Conservation (phyloP, 2,329 filamentous ascomycete genomes). For the Neophaeococcomyces aloes region DNA sequence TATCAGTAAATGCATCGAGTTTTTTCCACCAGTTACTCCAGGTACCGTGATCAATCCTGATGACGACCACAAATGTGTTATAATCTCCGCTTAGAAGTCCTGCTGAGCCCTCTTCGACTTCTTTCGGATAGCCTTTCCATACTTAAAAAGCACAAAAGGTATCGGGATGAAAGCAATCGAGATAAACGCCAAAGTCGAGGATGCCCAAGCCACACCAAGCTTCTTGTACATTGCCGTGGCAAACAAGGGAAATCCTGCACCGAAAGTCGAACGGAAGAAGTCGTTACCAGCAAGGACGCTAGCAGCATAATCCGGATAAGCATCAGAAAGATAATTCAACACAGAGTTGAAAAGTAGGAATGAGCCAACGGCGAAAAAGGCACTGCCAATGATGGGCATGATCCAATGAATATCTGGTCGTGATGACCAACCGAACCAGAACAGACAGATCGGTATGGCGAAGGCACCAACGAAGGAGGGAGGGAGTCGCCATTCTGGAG, state of each 20-base stretch:
- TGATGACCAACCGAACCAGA: slow-evolving; percentile 36
- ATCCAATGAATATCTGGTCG: slow-evolving; percentile 30
- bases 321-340: slow-evolving; percentile 24
- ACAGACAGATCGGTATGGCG: slow-evolving; percentile 33
- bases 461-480: slow-evolving; percentile 31
- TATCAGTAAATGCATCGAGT: too few relatives aligned
- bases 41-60: too few relatives aligned
- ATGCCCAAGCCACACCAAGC: slow-evolving; percentile 30
- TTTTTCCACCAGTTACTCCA: too few relatives aligned
- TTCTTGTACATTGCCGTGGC: slow-evolving; percentile 27
- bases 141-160: slow-evolving; percentile 10
- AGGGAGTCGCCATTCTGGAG: slow-evolving; percentile 31
- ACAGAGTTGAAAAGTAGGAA: slow-evolving; percentile 18
- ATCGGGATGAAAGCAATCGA: slow-evolving; percentile 27
- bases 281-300: slow-evolving; percentile 33
- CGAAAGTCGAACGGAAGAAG: slow-evolving; percentile 31
- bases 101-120: too few relatives aligned
- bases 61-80: too few relatives aligned
- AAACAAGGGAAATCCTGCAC: slow-evolving; percentile 30
- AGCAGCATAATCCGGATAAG: slow-evolving; percentile 28
- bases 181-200: slow-evolving; percentile 28
- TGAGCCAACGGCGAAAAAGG: slow-evolving; percentile 31
- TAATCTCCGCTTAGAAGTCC: too few relatives aligned
- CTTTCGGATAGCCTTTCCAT: too few relatives aligned
- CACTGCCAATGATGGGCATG: slow-evolving; percentile 31